Base-by-base conservation (phyloP, 2,329 filamentous ascomycete species). In the Xylariaceae sp. region DNA sequence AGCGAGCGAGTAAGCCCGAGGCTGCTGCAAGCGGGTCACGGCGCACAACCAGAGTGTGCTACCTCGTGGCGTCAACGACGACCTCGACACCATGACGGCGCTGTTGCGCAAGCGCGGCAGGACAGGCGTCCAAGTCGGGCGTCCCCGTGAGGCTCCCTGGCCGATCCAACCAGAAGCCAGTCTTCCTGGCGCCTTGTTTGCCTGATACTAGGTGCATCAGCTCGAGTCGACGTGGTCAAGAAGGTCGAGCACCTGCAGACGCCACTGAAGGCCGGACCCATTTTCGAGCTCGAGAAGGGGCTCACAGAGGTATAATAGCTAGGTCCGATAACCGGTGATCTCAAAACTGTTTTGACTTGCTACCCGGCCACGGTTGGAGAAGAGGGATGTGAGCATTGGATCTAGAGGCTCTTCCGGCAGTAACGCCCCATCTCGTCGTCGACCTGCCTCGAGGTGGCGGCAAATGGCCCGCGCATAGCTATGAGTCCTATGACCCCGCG, bases 371-470 rank as follows among this genome's bases (percentile, higher is more conserved):
- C n/a, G n/a, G n/a, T n/a, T n/a, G n/a, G n/a, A n/a, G n/a, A n/a
- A n/a, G n/a, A n/a, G n/a, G n/a, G n/a, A n/a, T n/a, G n/a, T n/a
- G n/a, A n/a, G n/a, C n/a, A n/a, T n/a, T n/a, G n/a, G n/a, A n/a
- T n/a, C n/a, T n/a, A n/a, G n/a, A n/a, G n/a, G n/a, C n/a, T n/a
- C n/a, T n/a, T n/a, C n/a, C n/a, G n/a, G n/a, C n/a, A n/a, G n/a
- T n/a, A 9, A 77, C 67, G 59, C 77, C 77, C 0, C 62, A 68
- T 13, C 80, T 80, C 45, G 68, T 80, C 5, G 71, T 80, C 14
- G 75, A 81, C 49, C 64, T 81, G 5, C 77, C 76, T 0, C 73
- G 68, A 1, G 75, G 76, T 2, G 76, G 76, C 2, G 77, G 77
- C 3, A 80, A 82, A 58, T 67, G 76, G 27, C 64, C 75, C 9